Evolutionary conservation across 2,329 filamentous ascomycete species (phyloP), one percentile per base, ranked within the genome.

Genomic region (Phyllosticta ampelicida): DNA sequence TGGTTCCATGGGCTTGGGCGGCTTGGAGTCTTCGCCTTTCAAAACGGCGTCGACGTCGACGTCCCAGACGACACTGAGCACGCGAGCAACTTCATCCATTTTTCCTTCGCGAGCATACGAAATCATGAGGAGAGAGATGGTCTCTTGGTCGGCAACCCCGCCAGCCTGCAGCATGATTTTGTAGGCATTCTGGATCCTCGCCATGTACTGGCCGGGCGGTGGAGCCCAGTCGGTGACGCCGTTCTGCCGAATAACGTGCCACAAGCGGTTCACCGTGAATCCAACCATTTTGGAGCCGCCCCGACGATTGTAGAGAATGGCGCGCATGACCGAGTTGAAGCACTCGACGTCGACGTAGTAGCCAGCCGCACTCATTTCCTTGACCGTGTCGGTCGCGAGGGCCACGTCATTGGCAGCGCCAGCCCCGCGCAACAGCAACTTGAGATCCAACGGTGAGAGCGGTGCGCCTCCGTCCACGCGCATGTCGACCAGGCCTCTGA

Each of bases 241-340:
- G 19, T 3, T 28, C 20, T 48, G 10, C 2, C 51, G 52, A 10
- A 50, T 44, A 9, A 11, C n/a, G 0, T 48, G 26, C 36, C 30
- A 58, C 36, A 28, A 49, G 1, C 20, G 9, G n/a, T 53, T 44
- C 1, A 53, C 51, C 29, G 21, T 49, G 23, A 53, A 58, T 21
- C 55, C 21, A 20, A 58, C 20, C 23, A 44, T 36, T 4, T 19
- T 49, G 21, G 10, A 20, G 50, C 55, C 51, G 21, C 18, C 9
- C 13, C 19, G 51, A n/a, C 56, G 23, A 5, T 51, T 48, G 76
- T 78, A 82, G 48, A 78, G 71, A 52, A 73, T 70, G 1, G 77
- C 73, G 18, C 75, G 75, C 70, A 85, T 75, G 58, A 76, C 79
- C 60, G 77, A 68, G 59, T 84, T 84, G 64, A 79, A 84, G 65